These are phyloP conservation scores for Sporisorium sorghi DNA, from an alignment of 1,284 basidiomycete species.

Conservation along the genomic window DNA sequence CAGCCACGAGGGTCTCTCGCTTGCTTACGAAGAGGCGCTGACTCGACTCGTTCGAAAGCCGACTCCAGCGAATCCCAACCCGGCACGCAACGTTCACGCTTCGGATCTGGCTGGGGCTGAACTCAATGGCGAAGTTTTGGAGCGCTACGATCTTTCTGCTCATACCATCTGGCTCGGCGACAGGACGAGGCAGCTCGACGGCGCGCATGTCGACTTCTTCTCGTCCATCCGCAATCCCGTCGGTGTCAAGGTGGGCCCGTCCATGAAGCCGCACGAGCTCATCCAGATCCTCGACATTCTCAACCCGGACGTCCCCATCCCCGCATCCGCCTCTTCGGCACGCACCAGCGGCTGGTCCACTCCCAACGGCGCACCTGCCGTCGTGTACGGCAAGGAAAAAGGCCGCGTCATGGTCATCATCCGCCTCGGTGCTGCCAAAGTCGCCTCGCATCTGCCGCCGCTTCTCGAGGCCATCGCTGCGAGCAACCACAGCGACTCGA, in stretches of 20 bases:
- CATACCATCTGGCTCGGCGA: slow-evolving; percentile 98
- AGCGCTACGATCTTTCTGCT: slow-evolving; percentile 83
- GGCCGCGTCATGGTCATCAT: slow-evolving; percentile 92
- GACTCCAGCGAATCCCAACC: slow-evolving; percentile 27
- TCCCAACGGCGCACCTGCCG: slow-evolving; percentile 18
- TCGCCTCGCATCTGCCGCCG: slow-evolving; percentile 76
- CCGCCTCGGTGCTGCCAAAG: slow-evolving; percentile 87
- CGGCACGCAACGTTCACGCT: slow-evolving; percentile 33
- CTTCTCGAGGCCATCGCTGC: slow-evolving; percentile 87
- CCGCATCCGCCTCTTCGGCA: slow-evolving; percentile 10
- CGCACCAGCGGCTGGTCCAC: slow-evolving; percentile 31
- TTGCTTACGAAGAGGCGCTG: slow-evolving; percentile 91
- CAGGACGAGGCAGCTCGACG: slow-evolving; percentile 89
- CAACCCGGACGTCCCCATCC: slow-evolving; percentile 77
- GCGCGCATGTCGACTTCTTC: slow-evolving; percentile 85
- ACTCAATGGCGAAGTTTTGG: slow-evolving; percentile 32
- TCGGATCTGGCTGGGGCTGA: slow-evolving; percentile 28
- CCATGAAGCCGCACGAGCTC: slow-evolving; percentile 84
- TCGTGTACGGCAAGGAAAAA: slow-evolving; percentile 72
- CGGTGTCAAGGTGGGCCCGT: slow-evolving; percentile 94
- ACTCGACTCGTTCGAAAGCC: slow-evolving; percentile 74
- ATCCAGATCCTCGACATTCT: slow-evolving; percentile 79
- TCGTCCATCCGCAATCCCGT: slow-evolving; percentile 94
- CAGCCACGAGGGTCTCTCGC: slow-evolving; percentile 92
- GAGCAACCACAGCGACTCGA: slow-evolving; percentile 78